phyloP scores from a whole-genome alignment of 805 yeast species.

The Komagataella kurtzmanii region DNA sequence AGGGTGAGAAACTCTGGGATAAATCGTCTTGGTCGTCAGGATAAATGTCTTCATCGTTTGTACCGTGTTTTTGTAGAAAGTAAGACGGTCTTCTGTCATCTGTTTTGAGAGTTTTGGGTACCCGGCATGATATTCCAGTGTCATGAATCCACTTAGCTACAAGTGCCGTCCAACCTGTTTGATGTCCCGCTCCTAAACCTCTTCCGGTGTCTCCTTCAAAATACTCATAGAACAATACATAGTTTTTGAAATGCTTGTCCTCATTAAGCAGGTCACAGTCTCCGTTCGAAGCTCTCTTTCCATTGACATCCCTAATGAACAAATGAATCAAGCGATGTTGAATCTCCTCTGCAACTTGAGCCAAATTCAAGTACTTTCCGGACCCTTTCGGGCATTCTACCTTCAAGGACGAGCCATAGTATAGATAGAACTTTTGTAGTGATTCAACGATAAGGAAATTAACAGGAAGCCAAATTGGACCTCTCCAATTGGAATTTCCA shows the following conservation, averaged over 20 bases:
- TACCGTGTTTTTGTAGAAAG: slow-evolving; percentile 6
- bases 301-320: slow-evolving; percentile 52
- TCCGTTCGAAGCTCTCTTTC: slow-evolving; percentile 66
- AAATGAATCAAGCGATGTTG: slow-evolving; percentile 76
- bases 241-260: slow-evolving; percentile 64
- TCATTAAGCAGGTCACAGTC: slow-evolving; percentile 36
- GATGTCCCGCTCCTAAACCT: slow-evolving; percentile 89
- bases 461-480: slow-evolving; percentile 95
- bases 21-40: slow-evolving; percentile 30
- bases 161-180: slow-evolving; percentile 92
- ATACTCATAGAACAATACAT: slow-evolving; percentile 72
- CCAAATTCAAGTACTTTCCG: slow-evolving; percentile 62
- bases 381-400: slow-evolving; percentile 84
- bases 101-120: slow-evolving; percentile 22
- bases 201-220: slow-evolving; percentile 93
- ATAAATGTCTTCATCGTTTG: slow-evolving; percentile 16
- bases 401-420: slow-evolving; percentile 76
- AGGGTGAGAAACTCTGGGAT: slow-evolving; percentile 10
- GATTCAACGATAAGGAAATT: slow-evolving; percentile 80
- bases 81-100: slow-evolving; percentile 16
- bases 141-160: slow-evolving; percentile 89
- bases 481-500: slow-evolving; percentile 95
- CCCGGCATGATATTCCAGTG: slow-evolving; percentile 59
- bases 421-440: slow-evolving; percentile 72
- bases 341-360: slow-evolving; percentile 82